phyloP scores from a whole-genome alignment of 2,329 filamentous ascomycete genomes.

The Penicillium fuscoglaucum region DNA sequence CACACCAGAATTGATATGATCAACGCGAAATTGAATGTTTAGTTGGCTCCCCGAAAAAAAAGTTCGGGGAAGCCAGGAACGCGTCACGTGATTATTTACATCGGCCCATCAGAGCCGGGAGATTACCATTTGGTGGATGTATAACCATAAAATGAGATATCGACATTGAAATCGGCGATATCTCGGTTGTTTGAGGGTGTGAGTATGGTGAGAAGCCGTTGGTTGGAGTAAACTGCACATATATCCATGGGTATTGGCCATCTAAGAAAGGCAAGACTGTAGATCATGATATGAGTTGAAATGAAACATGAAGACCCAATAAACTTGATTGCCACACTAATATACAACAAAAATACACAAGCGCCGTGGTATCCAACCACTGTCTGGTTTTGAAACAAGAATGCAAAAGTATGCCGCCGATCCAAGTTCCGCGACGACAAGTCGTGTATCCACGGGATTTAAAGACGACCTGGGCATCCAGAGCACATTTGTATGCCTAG shows the following conservation, averaged over 20 bases:
- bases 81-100: slow-evolving; percentile 31
- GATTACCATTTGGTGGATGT: slow-evolving; percentile 14
- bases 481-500: neutral
- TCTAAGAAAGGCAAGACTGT: neutral
- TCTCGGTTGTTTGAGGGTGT: neutral
- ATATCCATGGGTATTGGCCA: neutral
- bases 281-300: slow-evolving; percentile 17
- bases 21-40: slow-evolving; percentile 25
- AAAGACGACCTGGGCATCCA: neutral
- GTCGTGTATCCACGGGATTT: slow-evolving; percentile 1
- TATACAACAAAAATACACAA: slow-evolving; percentile 29
- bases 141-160: neutral
- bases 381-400: slow-evolving; percentile 18
- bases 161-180: neutral
- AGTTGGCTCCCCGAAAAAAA: slow-evolving; percentile 36
- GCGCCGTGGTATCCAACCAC: slow-evolving; percentile 25
- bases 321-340: slow-evolving; percentile 21
- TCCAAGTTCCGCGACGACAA: slow-evolving; percentile 12
- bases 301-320: slow-evolving; percentile 18
- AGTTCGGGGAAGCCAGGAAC: slow-evolving; percentile 42
- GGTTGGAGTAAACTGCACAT: neutral
- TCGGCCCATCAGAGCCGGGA: slow-evolving; percentile 22
- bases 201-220: neutral
- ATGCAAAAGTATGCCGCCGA: slow-evolving; percentile 24
- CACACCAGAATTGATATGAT: slow-evolving; percentile 31